Percentiles rank a stretch among this genome's conserved stretches.
Evolutionary conservation across 768 basidiomycete species (phyloP).

Genomic region (Hortiboletus flavorubellus): DNA sequence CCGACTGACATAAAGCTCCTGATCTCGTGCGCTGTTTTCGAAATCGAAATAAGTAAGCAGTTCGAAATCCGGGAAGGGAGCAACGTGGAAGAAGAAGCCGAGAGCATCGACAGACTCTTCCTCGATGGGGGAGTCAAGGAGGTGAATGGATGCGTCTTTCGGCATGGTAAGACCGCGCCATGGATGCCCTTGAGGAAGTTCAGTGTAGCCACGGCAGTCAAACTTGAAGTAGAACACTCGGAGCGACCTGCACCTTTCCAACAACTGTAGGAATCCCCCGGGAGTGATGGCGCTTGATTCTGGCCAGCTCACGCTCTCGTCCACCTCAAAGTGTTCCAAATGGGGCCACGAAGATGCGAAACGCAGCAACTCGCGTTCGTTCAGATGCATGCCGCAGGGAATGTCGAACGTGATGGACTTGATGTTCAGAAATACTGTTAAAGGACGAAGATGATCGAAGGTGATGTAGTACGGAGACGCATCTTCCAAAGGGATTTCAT

Average conservation of each 20-base stretch:
- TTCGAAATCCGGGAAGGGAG: conserved; percentile 3
- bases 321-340: too few relatives aligned
- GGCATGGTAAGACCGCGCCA: too few relatives aligned
- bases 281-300: conserved; percentile 3
- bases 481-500: not conserved
- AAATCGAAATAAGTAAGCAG: too few relatives aligned
- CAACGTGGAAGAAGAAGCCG: conserved; percentile 10
- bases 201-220: conserved; percentile 8
- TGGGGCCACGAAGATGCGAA: not conserved
- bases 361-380: conserved; percentile 3
- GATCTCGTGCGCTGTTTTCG: not conserved
- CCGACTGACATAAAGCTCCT: too few relatives aligned
- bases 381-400: conserved; percentile 2
- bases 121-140: too few relatives aligned
- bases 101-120: conserved; percentile 7
- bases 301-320: not conserved
- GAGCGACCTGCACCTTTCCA: conserved; percentile 15
- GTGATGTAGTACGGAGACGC: not conserved
- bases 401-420: not conserved
- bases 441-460: not conserved
- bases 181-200: not conserved
- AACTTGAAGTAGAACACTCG: not conserved
- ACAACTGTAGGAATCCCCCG: conserved; percentile 5
- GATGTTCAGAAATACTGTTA: conserved; percentile 8
- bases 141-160: too few relatives aligned